Percentiles rank a stretch among this genome's conserved stretches.
These are phyloP conservation scores for Lactarius sp. DNA, from an alignment of 768 basidiomycete genomes.

Conservation along the genomic window DNA sequence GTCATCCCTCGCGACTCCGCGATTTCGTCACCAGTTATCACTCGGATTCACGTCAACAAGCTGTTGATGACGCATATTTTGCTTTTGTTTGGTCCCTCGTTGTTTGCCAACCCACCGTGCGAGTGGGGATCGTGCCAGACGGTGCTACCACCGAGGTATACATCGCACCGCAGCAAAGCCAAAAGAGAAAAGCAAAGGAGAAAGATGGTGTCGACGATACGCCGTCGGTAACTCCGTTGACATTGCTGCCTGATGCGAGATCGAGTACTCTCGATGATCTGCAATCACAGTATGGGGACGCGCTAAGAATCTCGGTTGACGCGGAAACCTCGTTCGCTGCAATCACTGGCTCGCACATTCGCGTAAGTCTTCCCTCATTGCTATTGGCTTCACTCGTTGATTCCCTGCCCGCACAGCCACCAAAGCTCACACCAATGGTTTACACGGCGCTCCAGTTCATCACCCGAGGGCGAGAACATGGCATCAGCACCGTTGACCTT, in stretches of 20 bases:
- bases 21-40: constrained; percentile 71
- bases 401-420: constrained; percentile 43
- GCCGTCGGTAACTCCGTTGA: constrained; percentile 40
- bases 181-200: constrained; percentile 48
- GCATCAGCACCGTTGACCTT: constrained; percentile 73
- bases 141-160: constrained; percentile 62
- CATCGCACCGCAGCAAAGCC: constrained; percentile 69
- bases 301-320: constrained; percentile 69
- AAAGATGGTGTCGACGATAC: constrained; percentile 44
- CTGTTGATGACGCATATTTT: constrained; percentile 68
- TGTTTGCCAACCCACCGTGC: constrained; percentile 66
- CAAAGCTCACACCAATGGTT: constrained; percentile 80
- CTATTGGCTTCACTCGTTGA: constrained; percentile 8
- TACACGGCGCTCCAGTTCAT: constrained; percentile 81
- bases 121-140: constrained; percentile 67
- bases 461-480: constrained; percentile 72
- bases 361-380: constrained; percentile 44
- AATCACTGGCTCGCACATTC: constrained; percentile 79
- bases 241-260: constrained; percentile 52
- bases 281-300: constrained; percentile 51
- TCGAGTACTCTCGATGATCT: constrained; percentile 53
- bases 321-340: constrained; percentile 70
- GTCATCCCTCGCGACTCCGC: constrained; percentile 61
- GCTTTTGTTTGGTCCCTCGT: constrained; percentile 81
- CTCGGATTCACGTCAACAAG: constrained; percentile 42